phyloP scores from a whole-genome alignment of 2,329 filamentous ascomycete genomes.

The Colletotrichum scovillei region DNA sequence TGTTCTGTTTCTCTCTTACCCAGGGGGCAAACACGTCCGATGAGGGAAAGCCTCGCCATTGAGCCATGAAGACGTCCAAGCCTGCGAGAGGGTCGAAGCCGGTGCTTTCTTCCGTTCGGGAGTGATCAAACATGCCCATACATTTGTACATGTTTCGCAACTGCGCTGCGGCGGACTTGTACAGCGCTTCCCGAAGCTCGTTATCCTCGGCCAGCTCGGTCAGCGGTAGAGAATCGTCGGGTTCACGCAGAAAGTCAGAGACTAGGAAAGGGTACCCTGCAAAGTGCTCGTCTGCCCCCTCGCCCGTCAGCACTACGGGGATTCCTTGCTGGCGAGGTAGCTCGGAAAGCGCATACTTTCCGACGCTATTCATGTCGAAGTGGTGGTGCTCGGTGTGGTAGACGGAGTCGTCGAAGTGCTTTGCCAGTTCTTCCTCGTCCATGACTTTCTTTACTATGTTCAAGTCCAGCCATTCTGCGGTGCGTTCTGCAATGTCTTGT shows the following conservation, averaged over 20 bases:
- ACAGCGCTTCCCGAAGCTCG: slow-evolving; percentile 13
- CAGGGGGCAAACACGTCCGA: slow-evolving; percentile 26
- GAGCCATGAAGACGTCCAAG: background rate
- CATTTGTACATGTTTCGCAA: background rate
- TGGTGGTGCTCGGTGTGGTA: slow-evolving; percentile 46
- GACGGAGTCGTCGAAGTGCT: slow-evolving; percentile 42
- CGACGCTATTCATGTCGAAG: slow-evolving; percentile 63
- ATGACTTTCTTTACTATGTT: slow-evolving; percentile 39
- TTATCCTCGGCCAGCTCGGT: slow-evolving; percentile 40
- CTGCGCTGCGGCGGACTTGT: background rate
- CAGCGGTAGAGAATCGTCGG: slow-evolving; percentile 50
- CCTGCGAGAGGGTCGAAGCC: background rate
- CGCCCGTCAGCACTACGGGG: slow-evolving; percentile 64
- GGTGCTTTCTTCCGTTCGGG: background rate
- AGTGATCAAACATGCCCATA: slow-evolving; percentile 2
- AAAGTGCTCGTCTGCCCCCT: slow-evolving; percentile 65
- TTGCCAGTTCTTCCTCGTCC: slow-evolving; percentile 42
- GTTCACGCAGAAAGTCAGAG: slow-evolving; percentile 59
- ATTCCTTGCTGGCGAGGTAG: slow-evolving; percentile 56
- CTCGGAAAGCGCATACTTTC: slow-evolving; percentile 59
- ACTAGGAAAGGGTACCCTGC: slow-evolving; percentile 60
- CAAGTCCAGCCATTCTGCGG: slow-evolving; percentile 46
- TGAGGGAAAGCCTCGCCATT: background rate
- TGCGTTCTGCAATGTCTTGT: slow-evolving; percentile 43
- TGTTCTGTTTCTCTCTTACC: slow-evolving; percentile 20